Evolutionary conservation across 768 basidiomycete genomes (phyloP).

Genomic region (Mycena galopus): DNA sequence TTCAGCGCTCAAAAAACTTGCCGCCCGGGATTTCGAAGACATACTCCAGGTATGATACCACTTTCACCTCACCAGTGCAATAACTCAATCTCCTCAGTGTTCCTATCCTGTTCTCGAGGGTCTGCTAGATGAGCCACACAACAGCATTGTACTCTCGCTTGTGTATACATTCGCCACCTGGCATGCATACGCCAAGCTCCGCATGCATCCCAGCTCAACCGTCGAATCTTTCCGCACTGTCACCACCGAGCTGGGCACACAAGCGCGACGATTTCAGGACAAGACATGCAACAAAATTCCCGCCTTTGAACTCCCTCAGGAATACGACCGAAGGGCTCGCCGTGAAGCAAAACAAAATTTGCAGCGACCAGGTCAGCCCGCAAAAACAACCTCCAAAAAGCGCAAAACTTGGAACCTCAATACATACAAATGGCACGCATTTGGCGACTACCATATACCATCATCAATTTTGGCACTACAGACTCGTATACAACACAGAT

Average conservation of each 20-base stretch:
- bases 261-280: slow-evolving; percentile 27
- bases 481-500: slow-evolving; percentile 45
- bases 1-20: no score
- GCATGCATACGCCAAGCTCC: no score
- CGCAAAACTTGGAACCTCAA: slow-evolving; percentile 27
- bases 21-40: no score
- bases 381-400: neutral
- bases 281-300: slow-evolving; percentile 18
- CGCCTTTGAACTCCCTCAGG: slow-evolving; percentile 41
- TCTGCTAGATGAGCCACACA: slow-evolving; percentile 40
- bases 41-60: no score
- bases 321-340: neutral
- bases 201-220: slow-evolving; percentile 35
- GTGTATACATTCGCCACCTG: slow-evolving; percentile 36
- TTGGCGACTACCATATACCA: slow-evolving; percentile 36
- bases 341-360: neutral
- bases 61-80: no score
- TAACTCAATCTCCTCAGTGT: slow-evolving; percentile 39
- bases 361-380: no score
- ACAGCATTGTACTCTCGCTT: slow-evolving; percentile 30
- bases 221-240: slow-evolving; percentile 16
- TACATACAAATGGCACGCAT: slow-evolving; percentile 42
- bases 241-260: slow-evolving; percentile 7
- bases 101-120: slow-evolving; percentile 52
- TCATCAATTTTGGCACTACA: slow-evolving; percentile 35